Evolutionary conservation across 805 yeast species (phyloP), one percentile per base, ranked within the genome.

Genomic region (Yamadazyma phyllophila): DNA sequence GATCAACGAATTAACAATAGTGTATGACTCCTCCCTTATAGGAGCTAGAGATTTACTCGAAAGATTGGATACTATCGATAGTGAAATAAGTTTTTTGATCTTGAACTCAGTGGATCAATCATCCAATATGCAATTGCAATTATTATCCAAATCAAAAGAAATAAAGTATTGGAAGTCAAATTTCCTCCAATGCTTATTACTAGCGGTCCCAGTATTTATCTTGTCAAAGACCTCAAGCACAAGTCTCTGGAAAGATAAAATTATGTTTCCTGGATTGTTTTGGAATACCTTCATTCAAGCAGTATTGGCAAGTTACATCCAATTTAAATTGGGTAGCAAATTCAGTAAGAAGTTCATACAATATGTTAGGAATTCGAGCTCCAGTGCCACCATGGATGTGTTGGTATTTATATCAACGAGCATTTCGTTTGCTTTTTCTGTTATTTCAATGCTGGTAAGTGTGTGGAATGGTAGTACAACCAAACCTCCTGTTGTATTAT

Each of bases 341-440:
- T 94, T 90, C 58, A 81, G 81, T 63, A 66, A 63, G 39, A 83
- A 88, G 45, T 79, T 94, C 7, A 74, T 66, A 59, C 77, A 76
- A 30, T 83, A 96, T 6, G 47, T 90, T 16, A 71, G 71, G 43
- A 90, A 87, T 57, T 76, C 82, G 5, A 68, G 80, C n/a, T 56
- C 48, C 17, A 64, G 60, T 45, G 82, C 88, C 17, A 89, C 92
- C 7, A 95, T 94, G 99, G 99, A 94, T 64, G 86, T 92, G 2
- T 72, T 94, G 48, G 90, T 94, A 31, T 82, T 86, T 43, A 72
- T 87, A 15, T 88, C 97, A 3, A 90, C 97, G 0, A 66, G 83
- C 40, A 81, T 86, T 16, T 88, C 97, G 4, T 94, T 81, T 59
- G 39, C 71, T 4, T 92, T 88, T 57, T 90, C 97, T 1, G 60